Percentiles rank a stretch among this genome's conserved stretches.
Evolutionary conservation across 2,329 filamentous ascomycete species (phyloP).

Genomic region (Escovopsis sp.): DNA sequence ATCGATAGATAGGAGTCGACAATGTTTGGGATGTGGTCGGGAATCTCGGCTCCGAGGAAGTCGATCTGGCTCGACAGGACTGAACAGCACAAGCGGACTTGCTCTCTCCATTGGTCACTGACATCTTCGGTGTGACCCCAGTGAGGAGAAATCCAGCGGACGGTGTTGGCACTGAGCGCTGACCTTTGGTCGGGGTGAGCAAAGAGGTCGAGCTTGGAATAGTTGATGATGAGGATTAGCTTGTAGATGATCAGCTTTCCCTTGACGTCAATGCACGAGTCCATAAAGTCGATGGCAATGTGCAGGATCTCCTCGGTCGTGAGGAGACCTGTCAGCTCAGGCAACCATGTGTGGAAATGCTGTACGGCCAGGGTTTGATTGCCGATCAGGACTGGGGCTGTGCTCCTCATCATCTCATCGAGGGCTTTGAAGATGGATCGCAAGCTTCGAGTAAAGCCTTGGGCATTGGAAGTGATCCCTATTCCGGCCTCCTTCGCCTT

Average conservation of each 20-base stretch:
- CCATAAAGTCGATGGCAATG: slow-evolving; percentile 85
- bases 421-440: slow-evolving; percentile 80
- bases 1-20: slow-evolving; percentile 79
- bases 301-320: slow-evolving; percentile 75
- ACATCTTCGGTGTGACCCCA: slow-evolving; percentile 68
- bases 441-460: slow-evolving; percentile 66
- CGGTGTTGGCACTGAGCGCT: slow-evolving; percentile 64
- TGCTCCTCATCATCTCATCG: slow-evolving; percentile 78
- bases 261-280: slow-evolving; percentile 74
- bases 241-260: slow-evolving; percentile 89
- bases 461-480: slow-evolving; percentile 61
- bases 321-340: slow-evolving; percentile 66
- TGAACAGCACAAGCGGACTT: slow-evolving; percentile 85
- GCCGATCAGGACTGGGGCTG: slow-evolving; percentile 72
- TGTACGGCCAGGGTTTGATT: slow-evolving; percentile 92
- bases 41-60: slow-evolving; percentile 64
- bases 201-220: slow-evolving; percentile 71
- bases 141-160: slow-evolving; percentile 82
- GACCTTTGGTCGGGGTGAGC: slow-evolving; percentile 60
- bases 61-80: slow-evolving; percentile 77
- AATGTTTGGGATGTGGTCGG: slow-evolving; percentile 80
- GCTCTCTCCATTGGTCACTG: slow-evolving; percentile 78
- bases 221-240: slow-evolving; percentile 82
- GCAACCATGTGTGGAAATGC: slow-evolving; percentile 95
- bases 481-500: slow-evolving; percentile 78